These are phyloP conservation scores for Penicillium verrucosum DNA, from an alignment of 2,329 filamentous ascomycete species.

Conservation along the genomic window DNA sequence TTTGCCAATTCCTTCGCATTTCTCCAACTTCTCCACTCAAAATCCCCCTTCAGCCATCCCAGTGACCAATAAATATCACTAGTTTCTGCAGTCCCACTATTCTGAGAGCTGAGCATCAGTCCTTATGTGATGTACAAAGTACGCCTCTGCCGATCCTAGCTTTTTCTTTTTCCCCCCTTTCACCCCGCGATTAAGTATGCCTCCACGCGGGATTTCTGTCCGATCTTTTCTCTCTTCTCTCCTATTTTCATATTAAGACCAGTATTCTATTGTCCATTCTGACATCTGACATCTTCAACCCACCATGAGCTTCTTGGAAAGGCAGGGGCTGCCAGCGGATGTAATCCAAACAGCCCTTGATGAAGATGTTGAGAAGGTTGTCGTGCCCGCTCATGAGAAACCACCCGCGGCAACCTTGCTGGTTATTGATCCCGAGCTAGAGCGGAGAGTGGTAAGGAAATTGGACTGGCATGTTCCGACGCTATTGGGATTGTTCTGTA, in stretches of 20 bases:
- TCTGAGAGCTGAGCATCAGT: background rate
- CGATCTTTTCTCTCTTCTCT: background rate
- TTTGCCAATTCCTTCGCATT: slow-evolving; percentile 17
- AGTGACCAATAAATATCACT: slow-evolving; percentile 2
- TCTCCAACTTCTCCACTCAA: slow-evolving; percentile 1
- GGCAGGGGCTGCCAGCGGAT: slow-evolving; percentile 18
- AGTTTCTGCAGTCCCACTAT: background rate
- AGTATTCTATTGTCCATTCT: background rate
- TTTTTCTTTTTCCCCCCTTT: background rate
- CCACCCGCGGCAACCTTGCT: slow-evolving; percentile 10
- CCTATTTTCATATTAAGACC: background rate
- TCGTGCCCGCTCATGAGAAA: slow-evolving; percentile 21
- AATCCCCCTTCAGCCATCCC: background rate
- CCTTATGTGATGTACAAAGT: background rate
- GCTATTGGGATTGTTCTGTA: slow-evolving; percentile 41
- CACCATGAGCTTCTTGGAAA: slow-evolving; percentile 24
- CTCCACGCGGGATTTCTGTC: background rate
- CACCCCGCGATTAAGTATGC: slow-evolving; percentile 6
- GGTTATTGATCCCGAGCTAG: slow-evolving; percentile 35
- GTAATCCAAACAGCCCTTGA: slow-evolving; percentile 20
- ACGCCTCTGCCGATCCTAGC: background rate
- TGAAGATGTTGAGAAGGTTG: slow-evolving; percentile 28
- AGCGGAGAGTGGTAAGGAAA: slow-evolving; percentile 37
- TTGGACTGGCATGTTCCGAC: slow-evolving; percentile 36
- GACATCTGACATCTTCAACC: background rate